Evolutionary conservation across 176 grass and related monocot genomes (phyloP).

Genomic region (Hordeum marinum): DNA sequence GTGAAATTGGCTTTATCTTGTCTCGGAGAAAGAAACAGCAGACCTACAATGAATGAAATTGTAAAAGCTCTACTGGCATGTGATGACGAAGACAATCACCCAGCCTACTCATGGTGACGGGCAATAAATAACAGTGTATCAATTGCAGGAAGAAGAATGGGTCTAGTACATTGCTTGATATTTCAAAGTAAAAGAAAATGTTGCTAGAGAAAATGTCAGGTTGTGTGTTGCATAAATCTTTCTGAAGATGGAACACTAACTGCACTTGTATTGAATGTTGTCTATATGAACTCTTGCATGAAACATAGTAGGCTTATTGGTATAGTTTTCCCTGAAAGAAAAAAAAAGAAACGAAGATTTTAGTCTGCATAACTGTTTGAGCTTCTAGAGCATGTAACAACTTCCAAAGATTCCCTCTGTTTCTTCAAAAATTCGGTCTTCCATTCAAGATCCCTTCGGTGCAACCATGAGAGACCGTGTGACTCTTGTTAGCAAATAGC

Average conservation of each 20-base stretch:
- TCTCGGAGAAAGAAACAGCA: conserved; percentile 50
- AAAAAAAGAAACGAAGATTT: neutral
- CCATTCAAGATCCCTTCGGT: neutral
- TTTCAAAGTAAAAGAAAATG: neutral
- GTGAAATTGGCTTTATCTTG: conserved; percentile 36
- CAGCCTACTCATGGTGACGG: conserved; percentile 42
- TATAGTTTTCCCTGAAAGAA: neutral
- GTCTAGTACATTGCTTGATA: neutral
- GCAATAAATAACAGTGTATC: neutral
- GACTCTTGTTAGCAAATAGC: neutral
- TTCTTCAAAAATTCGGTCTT: neutral
- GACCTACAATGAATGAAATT: conserved; percentile 61
- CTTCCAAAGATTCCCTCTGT: neutral
- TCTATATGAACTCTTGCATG: neutral
- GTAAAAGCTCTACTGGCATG: conserved; percentile 39
- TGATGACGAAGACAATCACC: conserved; percentile 45
- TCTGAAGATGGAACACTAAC: conserved; percentile 1
- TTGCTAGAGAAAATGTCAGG: neutral
- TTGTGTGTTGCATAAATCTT: neutral
- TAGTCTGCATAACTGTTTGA: neutral
- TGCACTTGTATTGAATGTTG: neutral
- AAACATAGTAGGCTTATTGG: neutral
- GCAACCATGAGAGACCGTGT: neutral
- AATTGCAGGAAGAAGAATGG: neutral
- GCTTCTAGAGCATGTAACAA: neutral